Evolutionary conservation across 495 filamentous ascomycete species (phyloP).

Genomic region (Acidomyces sp.): DNA sequence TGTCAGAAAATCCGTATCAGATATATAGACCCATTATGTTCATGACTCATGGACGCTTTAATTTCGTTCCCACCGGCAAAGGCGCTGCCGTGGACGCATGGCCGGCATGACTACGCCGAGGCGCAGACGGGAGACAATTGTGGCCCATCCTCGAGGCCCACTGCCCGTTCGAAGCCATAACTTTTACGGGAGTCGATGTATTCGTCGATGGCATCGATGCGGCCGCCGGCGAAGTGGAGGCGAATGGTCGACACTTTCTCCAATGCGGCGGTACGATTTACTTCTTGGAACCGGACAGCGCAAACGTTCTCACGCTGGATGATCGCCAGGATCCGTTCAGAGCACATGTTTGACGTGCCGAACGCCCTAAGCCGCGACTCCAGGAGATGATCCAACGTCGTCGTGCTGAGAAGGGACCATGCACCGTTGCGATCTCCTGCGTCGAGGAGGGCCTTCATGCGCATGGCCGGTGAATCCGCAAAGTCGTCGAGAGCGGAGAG

Average conservation of each 20-base stretch:
- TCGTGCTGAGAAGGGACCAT: conserved; percentile 6
- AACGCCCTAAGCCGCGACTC: conserved; percentile 2
- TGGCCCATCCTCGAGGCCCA: neutral
- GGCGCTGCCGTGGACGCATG: too few relatives aligned
- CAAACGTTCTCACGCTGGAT: conserved; percentile 11
- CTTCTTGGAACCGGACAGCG: conserved; percentile 10
- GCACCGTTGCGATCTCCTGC: neutral
- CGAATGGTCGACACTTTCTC: conserved; percentile 9
- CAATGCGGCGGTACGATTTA: conserved; percentile 4
- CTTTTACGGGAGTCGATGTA: conserved; percentile 6
- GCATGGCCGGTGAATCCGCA: conserved; percentile 8
- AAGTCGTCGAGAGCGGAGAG: conserved; percentile 8
- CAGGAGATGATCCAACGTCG: conserved; percentile 7
- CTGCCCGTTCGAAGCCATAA: conserved; percentile 7
- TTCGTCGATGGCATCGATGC: conserved; percentile 13
- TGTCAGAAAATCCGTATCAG: too few relatives aligned
- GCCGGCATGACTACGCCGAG: too few relatives aligned
- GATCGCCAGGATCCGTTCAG: conserved; percentile 7
- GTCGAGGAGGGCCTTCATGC: conserved; percentile 10
- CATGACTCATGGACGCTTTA: too few relatives aligned
- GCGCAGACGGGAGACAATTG: too few relatives aligned
- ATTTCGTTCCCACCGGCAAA: too few relatives aligned
- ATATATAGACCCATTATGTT: too few relatives aligned
- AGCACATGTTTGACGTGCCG: conserved; percentile 8
- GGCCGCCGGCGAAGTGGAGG: conserved; percentile 3